phyloP scores from a whole-genome alignment of 176 grass and related monocot genomes.

The Bothriochloa decipiens region DNA sequence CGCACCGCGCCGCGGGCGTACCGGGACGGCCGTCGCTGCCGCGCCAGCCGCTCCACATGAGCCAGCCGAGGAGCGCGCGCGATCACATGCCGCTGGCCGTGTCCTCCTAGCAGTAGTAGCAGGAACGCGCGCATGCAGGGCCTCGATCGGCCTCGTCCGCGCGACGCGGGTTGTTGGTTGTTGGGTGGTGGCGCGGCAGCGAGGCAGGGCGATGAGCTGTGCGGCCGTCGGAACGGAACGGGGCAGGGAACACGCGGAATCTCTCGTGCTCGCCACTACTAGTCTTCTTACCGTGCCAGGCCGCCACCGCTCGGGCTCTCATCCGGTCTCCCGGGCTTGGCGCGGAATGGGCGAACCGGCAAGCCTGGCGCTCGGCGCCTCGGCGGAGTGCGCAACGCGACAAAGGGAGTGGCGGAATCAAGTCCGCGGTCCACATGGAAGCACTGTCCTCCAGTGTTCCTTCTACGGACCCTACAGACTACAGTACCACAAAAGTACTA shows the following conservation, averaged over 20 bases:
- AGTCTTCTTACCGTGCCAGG: background rate
- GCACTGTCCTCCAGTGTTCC: background rate
- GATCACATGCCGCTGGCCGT: constrained; percentile 41
- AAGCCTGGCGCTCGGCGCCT: constrained; percentile 11
- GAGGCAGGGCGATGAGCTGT: constrained; percentile 37
- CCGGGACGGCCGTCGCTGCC: background rate
- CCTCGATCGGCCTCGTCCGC: background rate
- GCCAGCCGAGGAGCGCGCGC: background rate
- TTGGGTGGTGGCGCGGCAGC: constrained; percentile 54
- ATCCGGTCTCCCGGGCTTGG: background rate
- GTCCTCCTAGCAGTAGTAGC: background rate
- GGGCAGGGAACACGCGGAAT: constrained; percentile 45
- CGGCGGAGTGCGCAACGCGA: constrained; percentile 5
- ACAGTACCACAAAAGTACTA: background rate
- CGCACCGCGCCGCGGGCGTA: background rate
- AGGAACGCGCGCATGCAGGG: background rate
- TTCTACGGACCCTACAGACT: constrained; percentile 11
- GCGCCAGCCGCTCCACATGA: constrained; percentile 13
- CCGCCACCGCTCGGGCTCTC: background rate
- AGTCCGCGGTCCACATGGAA: constrained; percentile 37
- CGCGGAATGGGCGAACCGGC: constrained; percentile 31
- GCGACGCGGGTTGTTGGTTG: constrained; percentile 37
- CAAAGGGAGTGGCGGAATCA: constrained; percentile 26
- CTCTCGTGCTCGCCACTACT: constrained; percentile 42
- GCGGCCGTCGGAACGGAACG: constrained; percentile 16